A percentile compares a stretch with the other conserved stretches of the same genome.
Conservation (phyloP, 1,139 yeast species). For the Saccharomycopsis phalli region DNA sequence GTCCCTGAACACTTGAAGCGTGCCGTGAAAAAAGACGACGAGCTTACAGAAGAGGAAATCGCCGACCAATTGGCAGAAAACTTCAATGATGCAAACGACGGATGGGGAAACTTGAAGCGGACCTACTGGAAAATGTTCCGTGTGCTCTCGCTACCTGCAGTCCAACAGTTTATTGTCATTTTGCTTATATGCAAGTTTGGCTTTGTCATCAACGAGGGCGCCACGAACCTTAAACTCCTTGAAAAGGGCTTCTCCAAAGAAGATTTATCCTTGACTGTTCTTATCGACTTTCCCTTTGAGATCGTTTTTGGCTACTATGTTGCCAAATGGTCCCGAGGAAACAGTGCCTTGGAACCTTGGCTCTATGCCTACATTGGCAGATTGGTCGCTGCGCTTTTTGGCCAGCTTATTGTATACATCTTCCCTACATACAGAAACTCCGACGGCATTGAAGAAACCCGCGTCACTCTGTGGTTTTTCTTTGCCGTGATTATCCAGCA, state of each 20-base stretch:
- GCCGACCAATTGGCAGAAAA: constrained; percentile 22
- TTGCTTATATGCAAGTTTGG: constrained; percentile 82
- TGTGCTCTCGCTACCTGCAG: constrained; percentile 67
- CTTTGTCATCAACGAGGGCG: constrained; percentile 93
- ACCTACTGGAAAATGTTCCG: constrained; percentile 74
- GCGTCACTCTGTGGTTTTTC: constrained; percentile 34
- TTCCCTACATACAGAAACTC: constrained; percentile 56
- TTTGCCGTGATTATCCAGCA: constrained; percentile 70
- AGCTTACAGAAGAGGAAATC: constrained; percentile 28
- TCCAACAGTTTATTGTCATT: constrained; percentile 64
- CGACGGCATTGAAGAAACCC: constrained; percentile 26
- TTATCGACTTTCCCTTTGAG: constrained; percentile 94
- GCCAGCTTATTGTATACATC: constrained; percentile 61
- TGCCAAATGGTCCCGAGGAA: constrained; percentile 86
- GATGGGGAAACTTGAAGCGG: constrained; percentile 29
- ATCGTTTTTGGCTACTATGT: constrained; percentile 92
- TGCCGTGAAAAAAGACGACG: constrained; percentile 31
- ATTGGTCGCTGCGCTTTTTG: constrained; percentile 62
- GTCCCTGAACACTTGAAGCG: constrained; percentile 45
- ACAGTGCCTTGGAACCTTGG: constrained; percentile 77
- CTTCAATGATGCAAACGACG: constrained; percentile 7
- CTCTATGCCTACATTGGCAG: constrained; percentile 83
- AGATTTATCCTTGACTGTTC: constrained; percentile 84
- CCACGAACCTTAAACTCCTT: constrained; percentile 82
- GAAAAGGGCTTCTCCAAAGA: constrained; percentile 92